phyloP scores from a whole-genome alignment of 2,329 filamentous ascomycete genomes.

The Aspergillus persii region DNA sequence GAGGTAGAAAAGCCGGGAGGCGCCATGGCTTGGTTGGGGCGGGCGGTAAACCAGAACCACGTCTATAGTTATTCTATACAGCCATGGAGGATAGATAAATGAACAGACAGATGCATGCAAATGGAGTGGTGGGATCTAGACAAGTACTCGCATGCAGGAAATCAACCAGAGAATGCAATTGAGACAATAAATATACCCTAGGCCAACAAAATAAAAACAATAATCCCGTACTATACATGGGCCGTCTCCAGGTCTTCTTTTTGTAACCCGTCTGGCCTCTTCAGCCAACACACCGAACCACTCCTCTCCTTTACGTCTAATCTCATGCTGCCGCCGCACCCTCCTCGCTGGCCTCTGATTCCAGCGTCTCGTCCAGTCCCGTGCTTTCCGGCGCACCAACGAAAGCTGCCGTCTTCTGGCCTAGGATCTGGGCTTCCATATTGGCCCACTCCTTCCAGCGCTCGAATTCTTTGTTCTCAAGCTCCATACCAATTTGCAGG shows the following conservation, averaged over 20 bases:
- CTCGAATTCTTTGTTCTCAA: constrained; percentile 79
- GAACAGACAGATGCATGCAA: too few relatives aligned
- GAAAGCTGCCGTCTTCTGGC: constrained; percentile 48
- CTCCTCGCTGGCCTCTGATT: constrained; percentile 22
- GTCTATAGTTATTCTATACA: too few relatives aligned
- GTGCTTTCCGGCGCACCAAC: constrained; percentile 39
- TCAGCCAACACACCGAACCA: neutral
- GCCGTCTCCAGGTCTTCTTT: neutral
- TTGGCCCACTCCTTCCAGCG: constrained; percentile 80
- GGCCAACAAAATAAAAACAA: neutral
- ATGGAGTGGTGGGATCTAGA: too few relatives aligned
- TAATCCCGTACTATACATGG: constrained; percentile 19
- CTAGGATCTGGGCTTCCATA: constrained; percentile 49
- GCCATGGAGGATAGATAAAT: too few relatives aligned
- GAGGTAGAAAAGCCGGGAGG: neutral
- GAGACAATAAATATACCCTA: neutral
- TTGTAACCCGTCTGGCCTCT: too few relatives aligned
- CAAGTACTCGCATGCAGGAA: neutral
- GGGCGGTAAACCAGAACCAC: too few relatives aligned
- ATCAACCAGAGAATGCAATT: neutral
- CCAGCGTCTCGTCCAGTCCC: constrained; percentile 32
- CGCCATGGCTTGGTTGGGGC: too few relatives aligned
- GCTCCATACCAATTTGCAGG: constrained; percentile 72
- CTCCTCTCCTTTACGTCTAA: neutral
- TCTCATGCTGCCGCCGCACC: constrained; percentile 2